Conservation (phyloP, 352 stramenopile genomes). For the Phytopythium chamaehyphon region DNA sequence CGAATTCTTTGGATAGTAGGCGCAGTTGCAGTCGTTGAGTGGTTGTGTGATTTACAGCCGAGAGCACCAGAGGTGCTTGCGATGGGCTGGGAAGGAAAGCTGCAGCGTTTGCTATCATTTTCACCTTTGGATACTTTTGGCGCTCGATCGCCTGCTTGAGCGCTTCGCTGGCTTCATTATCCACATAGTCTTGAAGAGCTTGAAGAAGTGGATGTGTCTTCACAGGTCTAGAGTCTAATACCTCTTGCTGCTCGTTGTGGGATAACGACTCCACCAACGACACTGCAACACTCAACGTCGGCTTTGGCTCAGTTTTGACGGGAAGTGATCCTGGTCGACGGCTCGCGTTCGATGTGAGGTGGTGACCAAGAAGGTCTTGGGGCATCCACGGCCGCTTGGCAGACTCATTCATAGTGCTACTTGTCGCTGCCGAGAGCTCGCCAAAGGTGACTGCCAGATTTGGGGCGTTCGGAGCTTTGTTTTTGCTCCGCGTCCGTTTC, state of each 20-base stretch:
- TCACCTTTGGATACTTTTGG: constrained; percentile 19
- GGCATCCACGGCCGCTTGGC: background rate
- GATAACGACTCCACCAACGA: constrained; percentile 71
- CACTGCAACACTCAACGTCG: constrained; percentile 53
- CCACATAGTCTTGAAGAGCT: constrained; percentile 61
- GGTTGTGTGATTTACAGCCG: constrained; percentile 39
- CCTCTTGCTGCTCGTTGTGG: constrained; percentile 67
- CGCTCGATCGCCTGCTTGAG: constrained; percentile 17
- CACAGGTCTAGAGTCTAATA: constrained; percentile 46
- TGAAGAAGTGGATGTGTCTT: constrained; percentile 65
- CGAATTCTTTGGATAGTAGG: constrained; percentile 38
- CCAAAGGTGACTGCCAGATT: constrained; percentile 30
- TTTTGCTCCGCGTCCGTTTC: constrained; percentile 27
- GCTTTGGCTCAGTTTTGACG: constrained; percentile 30
- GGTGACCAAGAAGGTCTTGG: background rate
- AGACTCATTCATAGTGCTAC: background rate
- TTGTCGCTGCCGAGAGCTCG: background rate
- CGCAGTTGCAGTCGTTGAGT: constrained; percentile 27
- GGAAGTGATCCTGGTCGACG: background rate
- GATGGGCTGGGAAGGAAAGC: constrained; percentile 22
- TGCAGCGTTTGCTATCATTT: constrained; percentile 31
- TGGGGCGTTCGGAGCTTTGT: constrained; percentile 10
- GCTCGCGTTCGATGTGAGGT: background rate
- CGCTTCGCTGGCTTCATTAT: constrained; percentile 33
- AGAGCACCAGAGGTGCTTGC: constrained; percentile 10